Evolutionary conservation across 371 early-diverging fungal genomes (phyloP), one percentile per base, ranked within the genome.

Genomic region (Blastocladiella emersonii): DNA sequence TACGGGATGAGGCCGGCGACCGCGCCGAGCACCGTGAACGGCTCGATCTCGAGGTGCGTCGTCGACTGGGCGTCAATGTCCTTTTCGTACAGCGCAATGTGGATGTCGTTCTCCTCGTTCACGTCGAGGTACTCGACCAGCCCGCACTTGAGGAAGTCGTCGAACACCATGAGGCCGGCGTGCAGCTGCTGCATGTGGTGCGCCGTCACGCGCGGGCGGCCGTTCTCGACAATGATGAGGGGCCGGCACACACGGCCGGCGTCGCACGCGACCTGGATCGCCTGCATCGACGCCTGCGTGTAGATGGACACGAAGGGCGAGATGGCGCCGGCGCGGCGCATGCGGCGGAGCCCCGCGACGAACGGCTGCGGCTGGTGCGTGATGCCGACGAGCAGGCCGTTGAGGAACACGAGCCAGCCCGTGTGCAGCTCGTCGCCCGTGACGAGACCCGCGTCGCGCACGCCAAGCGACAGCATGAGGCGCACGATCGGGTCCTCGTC

Each of bases 1-100:
- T 93, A 99, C 51, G 99, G 99, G 84, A 99, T 98, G 48, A 99
- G 76, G 4, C 98, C 96, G 15, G 99, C 99, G 10, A 96, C 95
- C 56, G 95, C 94, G 63, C 99, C 99, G 56, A 98, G 82, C 43
- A 99, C 83, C 36, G 95, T 94, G 68, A 92, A 97, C 32, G 99
- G 98, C 55, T 96, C 93, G 64, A 99, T 98, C 78, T 99, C 99
- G 34, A 98, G 74, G 77, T 99, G 99, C 21, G 98, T 97, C 17
- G 92, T 86, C 71, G 91, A 80, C 48, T 64, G 65, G 17, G 78
- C 79, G 56, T 79, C 76, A 66, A 96, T 87, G 65, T 95, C 92
- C 36, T 73, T 73, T 70, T 91, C 89, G 67, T 89, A 89, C 36
- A 97, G 78, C 8, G 98, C 95, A 74, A 99, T 93, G 69, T 89